Conservation (phyloP, 352 stramenopile species). For the Aphanomyces astaci region DNA sequence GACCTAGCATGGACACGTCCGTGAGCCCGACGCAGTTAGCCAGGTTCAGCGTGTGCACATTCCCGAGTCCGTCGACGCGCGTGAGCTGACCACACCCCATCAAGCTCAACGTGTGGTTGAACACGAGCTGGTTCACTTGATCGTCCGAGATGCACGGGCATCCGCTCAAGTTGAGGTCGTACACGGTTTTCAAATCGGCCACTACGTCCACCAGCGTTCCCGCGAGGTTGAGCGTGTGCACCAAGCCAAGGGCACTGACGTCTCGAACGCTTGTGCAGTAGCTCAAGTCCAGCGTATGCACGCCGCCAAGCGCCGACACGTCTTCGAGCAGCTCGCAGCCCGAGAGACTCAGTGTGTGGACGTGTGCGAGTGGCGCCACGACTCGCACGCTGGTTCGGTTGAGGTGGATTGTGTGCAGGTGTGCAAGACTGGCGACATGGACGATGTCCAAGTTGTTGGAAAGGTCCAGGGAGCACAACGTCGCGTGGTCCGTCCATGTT, state of each 20-base stretch:
- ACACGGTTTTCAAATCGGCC: constrained; percentile 33
- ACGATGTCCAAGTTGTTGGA: constrained; percentile 39
- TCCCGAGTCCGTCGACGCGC: constrained; percentile 41
- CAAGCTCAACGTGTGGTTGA: constrained; percentile 39
- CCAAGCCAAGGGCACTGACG: constrained; percentile 35
- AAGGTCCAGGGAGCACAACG: constrained; percentile 45
- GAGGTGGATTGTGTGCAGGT: constrained; percentile 50
- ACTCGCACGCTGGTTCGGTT: constrained; percentile 37
- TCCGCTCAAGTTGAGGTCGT: constrained; percentile 51
- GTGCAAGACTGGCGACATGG: constrained; percentile 31
- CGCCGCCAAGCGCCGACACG: constrained; percentile 35
- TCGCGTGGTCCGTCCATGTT: background rate
- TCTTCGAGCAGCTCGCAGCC: constrained; percentile 49
- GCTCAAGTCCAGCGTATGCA: constrained; percentile 42
- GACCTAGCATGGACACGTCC: constrained; percentile 40
- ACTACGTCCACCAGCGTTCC: constrained; percentile 36
- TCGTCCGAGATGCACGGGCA: constrained; percentile 40
- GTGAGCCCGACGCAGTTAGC: constrained; percentile 48
- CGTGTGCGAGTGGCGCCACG: constrained; percentile 34
- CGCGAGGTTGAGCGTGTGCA: constrained; percentile 53
- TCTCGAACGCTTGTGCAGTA: constrained; percentile 39
- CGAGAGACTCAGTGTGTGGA: constrained; percentile 44
- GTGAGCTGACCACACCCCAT: constrained; percentile 43
- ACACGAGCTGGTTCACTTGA: constrained; percentile 37
- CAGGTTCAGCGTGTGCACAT: constrained; percentile 48